These are phyloP conservation scores for Debaryomycetaceae sp. DNA, from an alignment of 1,139 yeast genomes.

Conservation along the genomic window DNA sequence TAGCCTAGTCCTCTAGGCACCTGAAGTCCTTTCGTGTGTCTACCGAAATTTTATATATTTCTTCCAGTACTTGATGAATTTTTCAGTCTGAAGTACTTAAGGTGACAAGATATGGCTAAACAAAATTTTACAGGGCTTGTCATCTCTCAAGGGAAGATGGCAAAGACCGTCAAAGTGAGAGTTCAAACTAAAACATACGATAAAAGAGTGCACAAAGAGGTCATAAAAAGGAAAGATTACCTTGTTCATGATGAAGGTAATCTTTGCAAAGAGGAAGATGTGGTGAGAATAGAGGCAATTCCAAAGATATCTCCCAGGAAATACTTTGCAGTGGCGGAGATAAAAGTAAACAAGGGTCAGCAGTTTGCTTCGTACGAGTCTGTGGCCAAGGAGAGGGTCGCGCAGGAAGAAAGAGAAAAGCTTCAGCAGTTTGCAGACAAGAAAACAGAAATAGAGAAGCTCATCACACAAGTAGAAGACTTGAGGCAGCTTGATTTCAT, in stretches of 20 bases:
- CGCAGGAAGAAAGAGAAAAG: conserved; percentile 55
- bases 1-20: no score
- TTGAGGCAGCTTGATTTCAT: conserved; percentile 44
- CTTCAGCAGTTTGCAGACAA: conserved; percentile 47
- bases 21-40: no score
- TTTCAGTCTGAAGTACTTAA: neutral
- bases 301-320: conserved; percentile 83
- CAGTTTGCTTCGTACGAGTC: conserved; percentile 80
- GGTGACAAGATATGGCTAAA: conserved; percentile 58
- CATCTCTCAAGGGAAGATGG: conserved; percentile 93
- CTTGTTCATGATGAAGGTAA: conserved; percentile 93
- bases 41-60: neutral
- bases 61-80: neutral
- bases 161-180: conserved; percentile 91
- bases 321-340: conserved; percentile 91
- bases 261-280: conserved; percentile 90
- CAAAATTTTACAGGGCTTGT: conserved; percentile 92
- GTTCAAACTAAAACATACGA: conserved; percentile 72
- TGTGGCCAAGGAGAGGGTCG: conserved; percentile 66
- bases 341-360: conserved; percentile 84
- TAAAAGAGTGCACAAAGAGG: conserved; percentile 69
- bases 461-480: conserved; percentile 45
- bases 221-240: conserved; percentile 76
- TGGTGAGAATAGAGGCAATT: conserved; percentile 88
- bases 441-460: conserved; percentile 36